Conservation (phyloP, 1,284 basidiomycete species). For the Sporisorium scitamineum region DNA sequence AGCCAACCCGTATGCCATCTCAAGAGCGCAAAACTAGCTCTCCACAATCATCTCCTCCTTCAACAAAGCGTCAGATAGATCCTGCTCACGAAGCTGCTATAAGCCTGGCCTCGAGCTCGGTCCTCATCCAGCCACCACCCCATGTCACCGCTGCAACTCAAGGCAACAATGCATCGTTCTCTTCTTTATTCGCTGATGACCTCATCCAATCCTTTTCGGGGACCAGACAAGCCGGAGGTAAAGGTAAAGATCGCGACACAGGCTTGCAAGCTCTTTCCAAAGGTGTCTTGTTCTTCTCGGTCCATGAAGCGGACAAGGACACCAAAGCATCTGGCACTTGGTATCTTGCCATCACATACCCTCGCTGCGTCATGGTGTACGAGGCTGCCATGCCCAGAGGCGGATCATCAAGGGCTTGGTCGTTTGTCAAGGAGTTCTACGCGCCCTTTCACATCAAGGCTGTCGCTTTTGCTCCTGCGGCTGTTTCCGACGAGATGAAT, state of each 20-base stretch:
- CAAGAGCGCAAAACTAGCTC: background rate
- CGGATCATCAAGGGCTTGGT: conserved; percentile 47
- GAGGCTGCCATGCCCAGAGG: conserved; percentile 46
- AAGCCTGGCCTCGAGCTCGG: conserved; percentile 43
- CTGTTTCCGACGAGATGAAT: conserved; percentile 25
- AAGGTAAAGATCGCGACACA: conserved; percentile 39
- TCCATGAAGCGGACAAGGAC: conserved; percentile 51
- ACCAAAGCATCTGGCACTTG: conserved; percentile 56
- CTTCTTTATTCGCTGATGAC: conserved; percentile 51
- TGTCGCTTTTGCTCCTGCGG: conserved; percentile 42
- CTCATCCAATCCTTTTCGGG: conserved; percentile 25
- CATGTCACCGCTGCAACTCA: conserved; percentile 15
- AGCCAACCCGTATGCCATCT: background rate
- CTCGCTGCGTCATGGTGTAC: conserved; percentile 55
- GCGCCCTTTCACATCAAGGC: conserved; percentile 51
- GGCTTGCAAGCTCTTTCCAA: conserved; percentile 33
- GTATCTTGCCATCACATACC: conserved; percentile 55
- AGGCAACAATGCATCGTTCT: conserved; percentile 29
- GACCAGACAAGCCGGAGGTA: conserved; percentile 16
- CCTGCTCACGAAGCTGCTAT: conserved; percentile 30
- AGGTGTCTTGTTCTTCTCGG: conserved; percentile 55
- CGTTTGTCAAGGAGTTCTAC: conserved; percentile 55
- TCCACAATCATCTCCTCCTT: conserved; percentile 14
- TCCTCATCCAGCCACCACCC: conserved; percentile 41
- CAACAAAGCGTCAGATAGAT: conserved; percentile 14